A percentile compares a stretch with the other conserved stretches of the same genome.
Conservation (phyloP, 192 early-diverging fungal genomes). For the Coemansia sp. region DNA sequence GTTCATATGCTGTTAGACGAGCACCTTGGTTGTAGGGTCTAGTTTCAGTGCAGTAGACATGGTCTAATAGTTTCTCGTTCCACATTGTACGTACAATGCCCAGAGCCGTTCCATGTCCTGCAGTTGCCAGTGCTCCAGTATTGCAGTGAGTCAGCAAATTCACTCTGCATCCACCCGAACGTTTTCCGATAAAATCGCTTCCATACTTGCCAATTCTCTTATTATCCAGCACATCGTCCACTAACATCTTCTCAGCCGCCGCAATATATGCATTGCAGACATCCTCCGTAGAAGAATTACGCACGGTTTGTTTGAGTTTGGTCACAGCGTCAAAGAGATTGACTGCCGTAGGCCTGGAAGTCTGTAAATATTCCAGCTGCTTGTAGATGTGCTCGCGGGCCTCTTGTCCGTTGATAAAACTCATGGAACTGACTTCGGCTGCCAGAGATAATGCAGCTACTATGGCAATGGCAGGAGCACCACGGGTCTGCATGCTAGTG, state of each 20-base stretch:
- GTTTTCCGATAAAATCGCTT: conserved; percentile 52
- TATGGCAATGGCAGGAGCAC: conserved; percentile 96
- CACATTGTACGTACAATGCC: conserved; percentile 88
- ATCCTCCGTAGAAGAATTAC: conserved; percentile 8
- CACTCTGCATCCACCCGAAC: neutral
- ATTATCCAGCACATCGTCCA: conserved; percentile 84
- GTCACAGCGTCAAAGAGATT: conserved; percentile 85
- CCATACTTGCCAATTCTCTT: conserved; percentile 79
- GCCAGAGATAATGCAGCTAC: conserved; percentile 90
- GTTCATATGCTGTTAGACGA: conserved; percentile 91
- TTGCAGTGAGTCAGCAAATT: conserved; percentile 96
- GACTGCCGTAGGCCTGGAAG: conserved; percentile 93
- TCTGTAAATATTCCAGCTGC: conserved; percentile 76
- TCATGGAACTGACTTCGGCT: conserved; percentile 57
- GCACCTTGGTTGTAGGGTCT: conserved; percentile 98
- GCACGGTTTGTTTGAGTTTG: conserved; percentile 43
- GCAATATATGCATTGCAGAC: conserved; percentile 66
- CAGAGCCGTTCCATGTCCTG: conserved; percentile 88
- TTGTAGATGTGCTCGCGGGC: conserved; percentile 56
- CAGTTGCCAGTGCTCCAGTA: conserved; percentile 85
- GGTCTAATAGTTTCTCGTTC: conserved; percentile 55
- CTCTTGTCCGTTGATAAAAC: conserved; percentile 28
- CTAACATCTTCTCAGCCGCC: conserved; percentile 81
- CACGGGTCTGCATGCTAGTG: conserved; percentile 88
- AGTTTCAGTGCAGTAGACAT: conserved; percentile 94